Evolutionary conservation across 495 filamentous ascomycete genomes (phyloP), one percentile per base, ranked within the genome.

Genomic region (Penicillium fimorum): DNA sequence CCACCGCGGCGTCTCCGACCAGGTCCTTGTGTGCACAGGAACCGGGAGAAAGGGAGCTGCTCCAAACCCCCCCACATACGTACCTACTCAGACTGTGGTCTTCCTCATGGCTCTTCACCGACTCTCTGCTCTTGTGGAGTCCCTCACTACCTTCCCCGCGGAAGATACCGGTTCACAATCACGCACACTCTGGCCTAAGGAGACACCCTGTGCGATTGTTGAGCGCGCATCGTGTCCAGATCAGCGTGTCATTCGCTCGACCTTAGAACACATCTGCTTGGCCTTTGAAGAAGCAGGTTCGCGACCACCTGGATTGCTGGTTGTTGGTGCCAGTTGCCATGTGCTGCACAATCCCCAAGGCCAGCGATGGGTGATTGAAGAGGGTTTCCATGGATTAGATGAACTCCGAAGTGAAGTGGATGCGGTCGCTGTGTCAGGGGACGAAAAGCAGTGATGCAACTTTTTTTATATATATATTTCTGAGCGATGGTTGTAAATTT

Each of bases 91-190:
- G 55, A 98, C 94, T 0, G 89, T 92, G 5, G 87, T 98, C n/a
- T 96, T 97, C 53, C 71, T 98, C 27, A 98, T 98, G 94, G 89
- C 91, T 30, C 73, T 98, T 56, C 94, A 98, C 74, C 82, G 94
- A 15, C 82, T 98, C 1, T 78, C 67, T 15, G 84, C 82, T 5
- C 73, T 98, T 0, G 80, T 97, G 3, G 77, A 76, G 3, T 83
- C 86, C 53, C 69, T 92, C 53, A 88, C 84, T 13, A 67, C 54
- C 9, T 50, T 44, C 32, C 50, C 65, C 13, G 25, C 62, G 0
- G 64, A 65, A 9, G 66, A 69, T 13, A 15, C 60, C 9, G 52
- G 47, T 12, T 30, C 48, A 15, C 62, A 59, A 5, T 37, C 69
- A 3, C 65, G 70, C 38, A 53, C 44, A 7, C 65, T 68, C 17